Percentiles rank a stretch among this genome's conserved stretches.
phyloP scores from a whole-genome alignment of 2,329 filamentous ascomycete genomes.

The Penicillium sp. region DNA sequence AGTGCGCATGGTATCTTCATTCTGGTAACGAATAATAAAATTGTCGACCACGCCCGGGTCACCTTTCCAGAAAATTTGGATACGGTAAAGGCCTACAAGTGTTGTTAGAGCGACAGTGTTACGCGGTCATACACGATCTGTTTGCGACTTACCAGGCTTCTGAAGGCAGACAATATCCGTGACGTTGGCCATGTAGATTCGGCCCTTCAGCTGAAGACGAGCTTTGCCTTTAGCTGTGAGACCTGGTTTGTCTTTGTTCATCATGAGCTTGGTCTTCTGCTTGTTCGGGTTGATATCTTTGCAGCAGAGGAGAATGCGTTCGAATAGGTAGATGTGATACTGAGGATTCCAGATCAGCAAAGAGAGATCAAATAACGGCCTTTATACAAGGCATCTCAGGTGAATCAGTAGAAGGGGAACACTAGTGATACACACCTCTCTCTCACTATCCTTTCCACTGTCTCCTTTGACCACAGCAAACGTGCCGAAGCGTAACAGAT shows the following conservation, averaged over 20 bases:
- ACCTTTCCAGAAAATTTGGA: conserved; percentile 98
- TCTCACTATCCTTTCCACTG: conserved; percentile 77
- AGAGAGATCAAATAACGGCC: background rate
- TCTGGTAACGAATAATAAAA: conserved; percentile 89
- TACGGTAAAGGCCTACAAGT: conserved; percentile 74
- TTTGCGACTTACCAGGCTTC: conserved; percentile 68
- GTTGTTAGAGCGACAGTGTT: conserved; percentile 1
- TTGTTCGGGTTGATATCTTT: conserved; percentile 90
- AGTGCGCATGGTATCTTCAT: conserved; percentile 89
- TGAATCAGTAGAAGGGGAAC: no score
- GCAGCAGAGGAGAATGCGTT: conserved; percentile 92
- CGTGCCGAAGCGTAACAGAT: conserved; percentile 80
- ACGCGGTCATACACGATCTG: background rate
- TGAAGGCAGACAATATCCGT: conserved; percentile 86
- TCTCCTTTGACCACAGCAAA: conserved; percentile 84
- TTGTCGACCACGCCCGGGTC: conserved; percentile 94
- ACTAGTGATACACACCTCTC: conserved; percentile 68
- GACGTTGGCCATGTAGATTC: conserved; percentile 99
- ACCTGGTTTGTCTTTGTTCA: conserved; percentile 65
- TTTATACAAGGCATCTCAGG: no score
- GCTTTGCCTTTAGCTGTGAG: conserved; percentile 71
- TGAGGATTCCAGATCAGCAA: conserved; percentile 39
- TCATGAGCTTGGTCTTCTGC: conserved; percentile 62
- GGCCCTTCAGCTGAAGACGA: conserved; percentile 83
- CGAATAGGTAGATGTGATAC: conserved; percentile 98